Conservation (phyloP, 1,139 yeast species). For the Kurtzmaniella quercitrusa region DNA sequence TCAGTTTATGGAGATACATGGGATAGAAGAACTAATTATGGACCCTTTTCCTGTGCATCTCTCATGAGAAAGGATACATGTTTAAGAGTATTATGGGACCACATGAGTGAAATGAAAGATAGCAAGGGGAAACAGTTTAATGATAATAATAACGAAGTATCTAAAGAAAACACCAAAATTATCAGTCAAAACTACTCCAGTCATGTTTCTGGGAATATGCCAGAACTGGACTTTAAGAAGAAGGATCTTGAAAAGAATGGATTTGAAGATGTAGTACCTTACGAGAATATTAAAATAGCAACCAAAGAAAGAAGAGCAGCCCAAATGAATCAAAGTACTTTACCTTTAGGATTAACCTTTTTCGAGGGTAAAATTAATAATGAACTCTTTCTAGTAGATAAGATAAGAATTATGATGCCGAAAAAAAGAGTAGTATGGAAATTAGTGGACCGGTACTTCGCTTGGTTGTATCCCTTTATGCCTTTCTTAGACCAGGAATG, state of each 20-base stretch:
- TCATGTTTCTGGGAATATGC: constrained; percentile 10
- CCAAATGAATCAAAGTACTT: constrained; percentile 15
- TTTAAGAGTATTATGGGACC: constrained; percentile 30
- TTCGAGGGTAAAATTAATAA: constrained; percentile 26
- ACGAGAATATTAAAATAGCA: constrained; percentile 9
- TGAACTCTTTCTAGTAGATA: constrained; percentile 28
- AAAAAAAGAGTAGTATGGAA: constrained; percentile 29
- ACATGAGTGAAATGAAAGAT: constrained; percentile 22
- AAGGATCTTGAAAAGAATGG: constrained; percentile 35
- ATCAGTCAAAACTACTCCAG: constrained; percentile 13
- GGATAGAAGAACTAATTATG: constrained; percentile 36
- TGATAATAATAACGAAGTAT: constrained; percentile 15
- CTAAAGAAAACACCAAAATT: constrained; percentile 22
- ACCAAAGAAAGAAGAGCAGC: constrained; percentile 3
- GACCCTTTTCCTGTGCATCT: constrained; percentile 49
- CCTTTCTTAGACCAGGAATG: constrained; percentile 32
- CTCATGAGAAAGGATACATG: constrained; percentile 47
- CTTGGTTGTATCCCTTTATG: constrained; percentile 30
- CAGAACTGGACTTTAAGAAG: constrained; percentile 27
- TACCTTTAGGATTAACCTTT: constrained; percentile 27
- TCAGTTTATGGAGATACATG: constrained; percentile 36
- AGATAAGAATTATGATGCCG: constrained; percentile 30
- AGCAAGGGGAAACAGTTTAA: constrained; percentile 13
- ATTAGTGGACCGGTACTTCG: constrained; percentile 27
- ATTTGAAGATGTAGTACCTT: constrained; percentile 32